Conservation (phyloP, 257 asterid genomes). For the Solanum stenotomum region DNA sequence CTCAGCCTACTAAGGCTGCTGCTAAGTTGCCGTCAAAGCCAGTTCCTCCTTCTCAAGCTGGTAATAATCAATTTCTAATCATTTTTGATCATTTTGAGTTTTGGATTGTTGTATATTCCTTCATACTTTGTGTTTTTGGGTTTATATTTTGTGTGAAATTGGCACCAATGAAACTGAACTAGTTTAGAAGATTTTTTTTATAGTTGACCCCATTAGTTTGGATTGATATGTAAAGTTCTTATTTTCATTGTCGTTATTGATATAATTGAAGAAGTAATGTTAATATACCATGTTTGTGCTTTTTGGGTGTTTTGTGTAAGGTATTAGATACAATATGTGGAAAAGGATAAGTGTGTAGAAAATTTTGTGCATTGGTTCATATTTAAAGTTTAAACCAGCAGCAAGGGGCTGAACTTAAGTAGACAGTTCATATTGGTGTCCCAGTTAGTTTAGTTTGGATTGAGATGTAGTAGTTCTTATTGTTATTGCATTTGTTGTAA, state of each 20-base stretch:
- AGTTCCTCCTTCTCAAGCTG: constrained; percentile 56
- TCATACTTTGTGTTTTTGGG: not conserved
- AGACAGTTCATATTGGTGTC: not conserved
- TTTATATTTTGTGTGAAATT: too few relatives aligned
- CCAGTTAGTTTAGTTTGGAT: not conserved
- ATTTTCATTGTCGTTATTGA: not conserved
- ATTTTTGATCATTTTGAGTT: not conserved
- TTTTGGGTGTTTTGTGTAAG: not conserved
- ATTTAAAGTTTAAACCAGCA: not conserved
- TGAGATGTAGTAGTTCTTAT: not conserved
- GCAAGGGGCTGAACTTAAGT: not conserved
- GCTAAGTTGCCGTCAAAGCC: constrained; percentile 61
- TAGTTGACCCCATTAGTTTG: not conserved
- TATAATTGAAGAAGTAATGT: not conserved
- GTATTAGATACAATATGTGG: not conserved
- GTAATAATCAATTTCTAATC: constrained; percentile 6
- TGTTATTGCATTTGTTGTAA: not conserved
- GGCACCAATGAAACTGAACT: too few relatives aligned
- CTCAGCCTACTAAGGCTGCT: constrained; percentile 15
- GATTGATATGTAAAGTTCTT: not conserved
- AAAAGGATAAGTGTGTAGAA: too few relatives aligned
- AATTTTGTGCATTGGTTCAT: not conserved
- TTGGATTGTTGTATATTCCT: not conserved
- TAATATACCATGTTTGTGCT: not conserved
- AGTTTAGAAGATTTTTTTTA: too few relatives aligned